These are phyloP conservation scores for Talaromyces proteolyticus DNA, from an alignment of 495 filamentous ascomycete genomes.

Conservation along the genomic window DNA sequence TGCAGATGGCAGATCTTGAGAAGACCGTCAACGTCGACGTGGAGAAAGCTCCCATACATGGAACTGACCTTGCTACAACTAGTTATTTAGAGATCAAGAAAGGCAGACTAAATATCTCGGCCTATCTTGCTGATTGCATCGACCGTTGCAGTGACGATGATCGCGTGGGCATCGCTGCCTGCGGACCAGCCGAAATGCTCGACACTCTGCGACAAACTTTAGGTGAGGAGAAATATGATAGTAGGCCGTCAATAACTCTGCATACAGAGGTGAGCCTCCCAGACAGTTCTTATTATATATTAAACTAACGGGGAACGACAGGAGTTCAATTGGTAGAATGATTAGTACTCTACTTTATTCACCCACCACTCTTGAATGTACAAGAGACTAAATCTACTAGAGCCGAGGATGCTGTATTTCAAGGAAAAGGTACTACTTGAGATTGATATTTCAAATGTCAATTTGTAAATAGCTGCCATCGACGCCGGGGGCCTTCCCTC, in stretches of 20 bases:
- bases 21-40: background rate
- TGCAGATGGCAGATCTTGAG: background rate
- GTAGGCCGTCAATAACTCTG: slow-evolving; percentile 9
- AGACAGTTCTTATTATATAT: too few relatives aligned
- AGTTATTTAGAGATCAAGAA: background rate
- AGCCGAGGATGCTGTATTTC: too few relatives aligned
- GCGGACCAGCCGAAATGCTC: slow-evolving; percentile 10
- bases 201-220: slow-evolving; percentile 1
- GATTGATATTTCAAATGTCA: too few relatives aligned
- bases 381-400: too few relatives aligned
- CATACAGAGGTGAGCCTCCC: slow-evolving; percentile 11
- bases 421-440: too few relatives aligned
- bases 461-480: too few relatives aligned
- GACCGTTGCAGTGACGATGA: background rate
- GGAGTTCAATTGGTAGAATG: too few relatives aligned
- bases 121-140: slow-evolving; percentile 4
- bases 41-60: background rate
- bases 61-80: background rate
- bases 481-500: too few relatives aligned
- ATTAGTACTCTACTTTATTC: too few relatives aligned
- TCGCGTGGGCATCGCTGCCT: slow-evolving; percentile 10
- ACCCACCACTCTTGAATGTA: too few relatives aligned
- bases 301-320: too few relatives aligned
- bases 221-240: slow-evolving; percentile 2
- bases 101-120: background rate